Base-by-base conservation (phyloP, 2,329 filamentous ascomycete species). In the Colletotrichum zoysiae region DNA sequence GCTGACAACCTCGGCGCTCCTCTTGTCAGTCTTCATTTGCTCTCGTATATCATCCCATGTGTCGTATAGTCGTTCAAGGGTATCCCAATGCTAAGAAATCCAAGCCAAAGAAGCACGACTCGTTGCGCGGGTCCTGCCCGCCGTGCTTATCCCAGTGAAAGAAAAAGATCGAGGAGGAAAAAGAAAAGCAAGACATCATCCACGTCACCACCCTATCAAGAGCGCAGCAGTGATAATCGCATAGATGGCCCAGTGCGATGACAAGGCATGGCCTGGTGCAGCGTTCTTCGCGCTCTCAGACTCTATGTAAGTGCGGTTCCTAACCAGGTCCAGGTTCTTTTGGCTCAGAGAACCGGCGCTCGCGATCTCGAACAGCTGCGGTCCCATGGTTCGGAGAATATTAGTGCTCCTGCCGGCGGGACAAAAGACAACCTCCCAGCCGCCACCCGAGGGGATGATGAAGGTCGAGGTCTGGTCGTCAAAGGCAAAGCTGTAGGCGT, bases 401-500 rank as follows among this genome's bases (percentile, higher is more conserved):
- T 90, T 85, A 48, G 89, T 90, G 73, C 87, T 90, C 62, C 88
- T 80, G 12, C 89, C 88, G 16, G 77, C 78, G 1, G 94, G 94
- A 79, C 94, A 96, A 79, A 96, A 93, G 12, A 92, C 86, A 18
- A 96, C 86, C 79, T 95, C 90, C 85, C 93, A 96, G 0, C 93
- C 93, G 30, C 91, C 92, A 23, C 93, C 93, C 14, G 80, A 84
- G 2, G 89, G 89, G 46, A 91, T 84, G 75, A 90, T 89, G 76
- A 91, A 91, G 0, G 89, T 91, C 20, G 86, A 88, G 40, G 83
- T 82, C 73, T 84, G 82, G 76, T 90, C 88, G 75, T 90, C 87
- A 79, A 89, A 89, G 62, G 92, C 91, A 79, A 89, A 97, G 77
- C 91, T 94, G 82, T 96, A 97, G 3, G 93, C 93, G 81, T 97